These are phyloP conservation scores for Coemansia sp. DNA, from an alignment of 192 early-diverging fungal genomes.

Conservation along the genomic window DNA sequence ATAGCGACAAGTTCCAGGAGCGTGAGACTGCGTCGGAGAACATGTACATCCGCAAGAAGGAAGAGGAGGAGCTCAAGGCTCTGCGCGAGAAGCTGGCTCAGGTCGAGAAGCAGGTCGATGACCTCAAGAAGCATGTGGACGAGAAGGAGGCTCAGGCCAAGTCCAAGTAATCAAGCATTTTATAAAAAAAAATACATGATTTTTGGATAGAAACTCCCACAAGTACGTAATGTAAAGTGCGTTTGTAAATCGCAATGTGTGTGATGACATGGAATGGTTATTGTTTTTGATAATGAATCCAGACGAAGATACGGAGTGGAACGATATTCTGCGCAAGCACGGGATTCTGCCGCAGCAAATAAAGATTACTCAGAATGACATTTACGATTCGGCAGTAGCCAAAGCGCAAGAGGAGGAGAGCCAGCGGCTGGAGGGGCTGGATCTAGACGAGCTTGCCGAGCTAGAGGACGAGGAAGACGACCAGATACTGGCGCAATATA, in stretches of 20 bases:
- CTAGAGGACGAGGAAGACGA: slow-evolving; percentile 93
- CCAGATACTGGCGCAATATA: slow-evolving; percentile 73
- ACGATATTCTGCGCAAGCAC: slow-evolving; percentile 88
- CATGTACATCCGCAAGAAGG: slow-evolving; percentile 50
- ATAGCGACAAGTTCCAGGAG: slow-evolving; percentile 46
- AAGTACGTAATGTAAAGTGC: too few relatives aligned
- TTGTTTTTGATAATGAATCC: slow-evolving; percentile 45
- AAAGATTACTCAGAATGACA: slow-evolving; percentile 55
- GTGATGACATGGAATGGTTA: too few relatives aligned
- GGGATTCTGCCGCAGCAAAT: slow-evolving; percentile 84
- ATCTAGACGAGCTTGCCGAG: slow-evolving; percentile 84
- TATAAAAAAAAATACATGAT: too few relatives aligned
- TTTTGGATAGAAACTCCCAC: neutral
- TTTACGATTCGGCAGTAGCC: slow-evolving; percentile 50
- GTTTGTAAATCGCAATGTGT: too few relatives aligned
- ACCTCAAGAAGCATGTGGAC: slow-evolving; percentile 30
- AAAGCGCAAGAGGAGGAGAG: slow-evolving; percentile 57
- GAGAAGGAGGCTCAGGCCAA: slow-evolving; percentile 9
- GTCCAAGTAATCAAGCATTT: neutral
- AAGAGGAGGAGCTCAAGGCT: slow-evolving; percentile 34
- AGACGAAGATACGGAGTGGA: slow-evolving; percentile 78
- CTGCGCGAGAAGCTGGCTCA: slow-evolving; percentile 34
- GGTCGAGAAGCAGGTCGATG: slow-evolving; percentile 30
- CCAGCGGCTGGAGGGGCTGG: slow-evolving; percentile 71
- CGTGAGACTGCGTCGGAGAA: slow-evolving; percentile 52